Evolutionary conservation across 768 basidiomycete genomes (phyloP).

Genomic region (Tylopilus cervinicoccineus): DNA sequence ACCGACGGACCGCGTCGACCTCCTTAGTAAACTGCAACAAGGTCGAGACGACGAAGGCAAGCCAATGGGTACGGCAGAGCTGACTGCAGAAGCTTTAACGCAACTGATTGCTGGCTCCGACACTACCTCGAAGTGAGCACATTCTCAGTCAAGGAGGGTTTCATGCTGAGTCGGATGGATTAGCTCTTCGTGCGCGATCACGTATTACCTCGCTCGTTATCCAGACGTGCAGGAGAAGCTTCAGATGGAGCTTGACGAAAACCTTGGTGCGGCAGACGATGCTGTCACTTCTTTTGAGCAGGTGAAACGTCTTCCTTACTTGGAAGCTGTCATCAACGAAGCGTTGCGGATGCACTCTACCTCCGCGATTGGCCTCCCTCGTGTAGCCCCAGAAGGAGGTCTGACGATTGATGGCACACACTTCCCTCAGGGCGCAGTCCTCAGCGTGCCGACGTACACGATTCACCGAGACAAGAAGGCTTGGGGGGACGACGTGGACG

Average conservation of each 20-base stretch:
- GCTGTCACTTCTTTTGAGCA: conserved; percentile 57
- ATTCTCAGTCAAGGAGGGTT: not conserved
- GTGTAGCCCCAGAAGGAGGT: conserved; percentile 72
- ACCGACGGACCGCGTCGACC: conserved; percentile 71
- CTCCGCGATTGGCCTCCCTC: conserved; percentile 78
- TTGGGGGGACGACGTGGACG: conserved; percentile 79
- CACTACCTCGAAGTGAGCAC: conserved; percentile 83
- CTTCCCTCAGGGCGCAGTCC: conserved; percentile 72
- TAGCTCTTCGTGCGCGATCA: conserved; percentile 87
- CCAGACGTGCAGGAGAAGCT: conserved; percentile 64
- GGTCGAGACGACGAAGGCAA: conserved; percentile 77
- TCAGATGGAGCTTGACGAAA: conserved; percentile 68
- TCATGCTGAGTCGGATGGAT: not conserved
- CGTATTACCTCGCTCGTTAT: conserved; percentile 75
- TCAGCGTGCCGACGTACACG: conserved; percentile 79
- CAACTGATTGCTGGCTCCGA: conserved; percentile 88
- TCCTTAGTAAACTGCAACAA: conserved; percentile 75
- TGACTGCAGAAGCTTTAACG: conserved; percentile 86
- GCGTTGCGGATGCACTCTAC: conserved; percentile 82
- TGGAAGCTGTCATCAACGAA: conserved; percentile 88
- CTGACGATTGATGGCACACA: conserved; percentile 46
- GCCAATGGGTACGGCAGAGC: conserved; percentile 72
- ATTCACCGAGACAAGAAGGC: conserved; percentile 68
- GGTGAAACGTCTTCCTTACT: conserved; percentile 71
- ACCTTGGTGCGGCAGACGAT: conserved; percentile 56